Base-by-base conservation (phyloP, 345 rosid species). In the Acer negundo region DNA sequence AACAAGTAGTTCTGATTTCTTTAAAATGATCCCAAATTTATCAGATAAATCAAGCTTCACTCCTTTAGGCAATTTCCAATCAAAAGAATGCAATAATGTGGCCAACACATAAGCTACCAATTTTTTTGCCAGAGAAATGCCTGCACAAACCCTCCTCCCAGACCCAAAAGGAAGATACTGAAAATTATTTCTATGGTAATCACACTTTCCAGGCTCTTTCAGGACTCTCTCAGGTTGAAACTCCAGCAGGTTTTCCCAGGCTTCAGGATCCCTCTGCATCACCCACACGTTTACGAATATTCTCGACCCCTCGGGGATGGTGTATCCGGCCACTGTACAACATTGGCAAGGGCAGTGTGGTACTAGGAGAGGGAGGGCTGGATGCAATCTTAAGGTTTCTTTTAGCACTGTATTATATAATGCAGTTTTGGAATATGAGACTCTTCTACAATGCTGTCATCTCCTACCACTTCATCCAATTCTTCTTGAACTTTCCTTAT, bases 121-220 rank as follows among this genome's bases (percentile, higher is more conserved):
- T 10, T 19, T 77, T 17, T 83, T 79, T 0, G 71, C 77, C 10
- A 80, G 4, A 47, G 62, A 44, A 49, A 80, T 47, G 15, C 85
- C 79, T 4, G 70, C 47, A 17, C 76, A 80, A 2, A 77, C 74
- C 61, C 83, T 83, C 64, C 83, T 73, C 10, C 80, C 70, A 0
- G 83, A 76, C 22, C 82, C 80, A 55, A 78, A 79, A 0, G 80
- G 85, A 26, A 82, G 64, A 75, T 9, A 79, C 2, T 59, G 51
- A 26, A 75, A 75, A 68, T 62, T 62, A 8, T 78, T 56, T 23
- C 78, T 70, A 0, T 0, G 12, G 31, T 71, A 72, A n/a, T 67
- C 76, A 24, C 68, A 49, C 23, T 46, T 76, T 49, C 42, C 68
- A 1, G 12, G 1, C 19, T 77, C 69, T 70, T 56, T 16, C 58